These are phyloP conservation scores for Polyporus tsugae DNA, from an alignment of 1,284 basidiomycete genomes.

Conservation along the genomic window DNA sequence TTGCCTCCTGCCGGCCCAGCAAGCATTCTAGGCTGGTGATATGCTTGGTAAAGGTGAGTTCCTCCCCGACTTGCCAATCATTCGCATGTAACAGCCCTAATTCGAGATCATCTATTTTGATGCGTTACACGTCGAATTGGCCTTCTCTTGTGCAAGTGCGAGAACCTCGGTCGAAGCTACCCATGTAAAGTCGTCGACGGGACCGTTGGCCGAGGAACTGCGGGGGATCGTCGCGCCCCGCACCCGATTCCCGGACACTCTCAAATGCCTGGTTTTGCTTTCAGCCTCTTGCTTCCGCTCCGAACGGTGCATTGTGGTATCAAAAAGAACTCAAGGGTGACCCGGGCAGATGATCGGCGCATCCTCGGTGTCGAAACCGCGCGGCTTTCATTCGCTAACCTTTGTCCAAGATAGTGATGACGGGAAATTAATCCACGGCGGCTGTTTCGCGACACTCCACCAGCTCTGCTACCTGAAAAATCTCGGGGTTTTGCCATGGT, in stretches of 20 bases:
- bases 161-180: background rate
- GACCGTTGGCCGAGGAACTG: constrained; percentile 13
- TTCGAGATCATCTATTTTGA: background rate
- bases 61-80: background rate
- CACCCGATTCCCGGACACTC: background rate
- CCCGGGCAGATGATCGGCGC: constrained; percentile 33
- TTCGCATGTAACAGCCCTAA: background rate
- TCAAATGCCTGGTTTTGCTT: background rate
- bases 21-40: background rate
- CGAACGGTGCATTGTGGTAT: background rate
- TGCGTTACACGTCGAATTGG: background rate
- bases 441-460: background rate
- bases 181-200: background rate
- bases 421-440: constrained; percentile 9
- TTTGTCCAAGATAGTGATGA: constrained; percentile 19
- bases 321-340: background rate
- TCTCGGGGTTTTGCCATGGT: constrained; percentile 34
- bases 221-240: constrained; percentile 25
- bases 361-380: constrained; percentile 30
- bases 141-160: background rate
- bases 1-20: background rate
- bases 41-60: background rate
- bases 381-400: constrained; percentile 17
- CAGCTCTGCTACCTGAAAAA: constrained; percentile 23
- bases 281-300: background rate